phyloP scores from a whole-genome alignment of 495 filamentous ascomycete species.

The Saxispiralis lemnorum region DNA sequence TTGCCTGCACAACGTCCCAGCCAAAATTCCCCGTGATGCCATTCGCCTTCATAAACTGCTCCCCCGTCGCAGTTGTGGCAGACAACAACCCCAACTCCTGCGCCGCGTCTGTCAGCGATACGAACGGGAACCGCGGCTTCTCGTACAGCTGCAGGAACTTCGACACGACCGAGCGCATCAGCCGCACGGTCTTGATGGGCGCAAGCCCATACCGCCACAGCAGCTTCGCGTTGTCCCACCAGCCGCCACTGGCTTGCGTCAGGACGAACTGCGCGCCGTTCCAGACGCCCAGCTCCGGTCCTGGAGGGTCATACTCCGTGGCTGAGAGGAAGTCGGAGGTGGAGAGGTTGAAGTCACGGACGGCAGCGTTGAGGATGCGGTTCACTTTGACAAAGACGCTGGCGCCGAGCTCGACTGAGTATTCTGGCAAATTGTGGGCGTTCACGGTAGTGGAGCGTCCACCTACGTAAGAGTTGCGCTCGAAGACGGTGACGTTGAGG shows the following conservation, averaged over 20 bases:
- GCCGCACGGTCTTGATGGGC: conserved; percentile 51
- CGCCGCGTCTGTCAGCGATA: conserved; percentile 48
- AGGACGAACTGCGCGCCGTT: conserved; percentile 66
- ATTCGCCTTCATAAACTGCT: conserved; percentile 51
- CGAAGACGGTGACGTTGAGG: conserved; percentile 74
- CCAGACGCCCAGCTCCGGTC: conserved; percentile 56
- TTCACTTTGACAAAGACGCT: conserved; percentile 87
- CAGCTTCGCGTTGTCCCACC: conserved; percentile 67
- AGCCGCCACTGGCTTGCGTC: conserved; percentile 36
- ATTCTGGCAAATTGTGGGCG: conserved; percentile 47
- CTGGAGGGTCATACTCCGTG: conserved; percentile 18
- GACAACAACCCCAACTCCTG: conserved; percentile 46
- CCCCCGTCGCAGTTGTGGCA: conserved; percentile 50
- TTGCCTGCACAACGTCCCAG: conserved; percentile 73
- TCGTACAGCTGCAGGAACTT: conserved; percentile 73
- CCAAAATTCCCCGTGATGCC: conserved; percentile 48
- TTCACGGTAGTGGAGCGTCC: conserved; percentile 82
- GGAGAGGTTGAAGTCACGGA: conserved; percentile 51
- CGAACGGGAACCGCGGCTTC: conserved; percentile 65
- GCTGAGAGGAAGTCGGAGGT: conserved; percentile 19
- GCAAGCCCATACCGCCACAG: conserved; percentile 73
- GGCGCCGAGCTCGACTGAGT: conserved; percentile 74
- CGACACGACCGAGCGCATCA: conserved; percentile 53
- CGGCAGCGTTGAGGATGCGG: conserved; percentile 57
- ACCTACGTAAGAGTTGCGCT: conserved; percentile 61